Conservation (phyloP, 768 basidiomycete species). For the Panaeolus papilionaceus region DNA sequence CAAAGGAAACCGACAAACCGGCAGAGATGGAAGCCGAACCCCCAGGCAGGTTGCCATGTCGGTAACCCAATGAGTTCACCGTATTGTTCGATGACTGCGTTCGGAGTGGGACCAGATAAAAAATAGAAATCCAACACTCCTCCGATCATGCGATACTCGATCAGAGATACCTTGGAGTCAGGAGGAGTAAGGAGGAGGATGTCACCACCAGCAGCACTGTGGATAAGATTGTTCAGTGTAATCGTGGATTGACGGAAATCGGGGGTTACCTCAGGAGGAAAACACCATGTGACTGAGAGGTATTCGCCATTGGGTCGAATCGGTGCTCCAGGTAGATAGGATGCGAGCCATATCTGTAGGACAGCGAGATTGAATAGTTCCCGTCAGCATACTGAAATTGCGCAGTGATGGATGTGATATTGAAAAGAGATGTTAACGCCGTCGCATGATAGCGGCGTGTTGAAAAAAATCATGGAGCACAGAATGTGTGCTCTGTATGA, state of each 20-base stretch:
- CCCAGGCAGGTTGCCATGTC: slow-evolving; percentile 76
- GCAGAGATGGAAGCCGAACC: slow-evolving; percentile 81
- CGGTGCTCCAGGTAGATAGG: slow-evolving; percentile 78
- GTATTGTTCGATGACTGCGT: slow-evolving; percentile 74
- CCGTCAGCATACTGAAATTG: neutral
- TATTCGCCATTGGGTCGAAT: slow-evolving; percentile 55
- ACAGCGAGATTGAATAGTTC: slow-evolving; percentile 10
- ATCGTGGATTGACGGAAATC: neutral
- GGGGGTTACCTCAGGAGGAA: slow-evolving; percentile 67
- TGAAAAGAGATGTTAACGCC: slow-evolving; percentile 19
- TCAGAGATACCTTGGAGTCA: slow-evolving; percentile 57
- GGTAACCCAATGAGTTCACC: slow-evolving; percentile 70
- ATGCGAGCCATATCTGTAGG: slow-evolving; percentile 70
- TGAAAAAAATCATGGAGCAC: neutral
- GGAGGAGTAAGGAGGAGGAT: slow-evolving; percentile 69
- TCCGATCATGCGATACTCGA: slow-evolving; percentile 78
- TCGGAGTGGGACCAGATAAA: slow-evolving; percentile 66
- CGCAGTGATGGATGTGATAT: neutral
- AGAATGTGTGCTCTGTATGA: neutral
- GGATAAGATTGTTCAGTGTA: slow-evolving; percentile 17
- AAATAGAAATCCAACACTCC: slow-evolving; percentile 84
- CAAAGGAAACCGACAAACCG: slow-evolving; percentile 39
- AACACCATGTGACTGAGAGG: slow-evolving; percentile 74
- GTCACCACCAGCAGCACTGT: slow-evolving; percentile 72
- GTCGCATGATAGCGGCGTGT: slow-evolving; percentile 21